These are phyloP conservation scores for Penicillium expansum DNA, from an alignment of 2,329 filamentous ascomycete species.

Conservation along the genomic window DNA sequence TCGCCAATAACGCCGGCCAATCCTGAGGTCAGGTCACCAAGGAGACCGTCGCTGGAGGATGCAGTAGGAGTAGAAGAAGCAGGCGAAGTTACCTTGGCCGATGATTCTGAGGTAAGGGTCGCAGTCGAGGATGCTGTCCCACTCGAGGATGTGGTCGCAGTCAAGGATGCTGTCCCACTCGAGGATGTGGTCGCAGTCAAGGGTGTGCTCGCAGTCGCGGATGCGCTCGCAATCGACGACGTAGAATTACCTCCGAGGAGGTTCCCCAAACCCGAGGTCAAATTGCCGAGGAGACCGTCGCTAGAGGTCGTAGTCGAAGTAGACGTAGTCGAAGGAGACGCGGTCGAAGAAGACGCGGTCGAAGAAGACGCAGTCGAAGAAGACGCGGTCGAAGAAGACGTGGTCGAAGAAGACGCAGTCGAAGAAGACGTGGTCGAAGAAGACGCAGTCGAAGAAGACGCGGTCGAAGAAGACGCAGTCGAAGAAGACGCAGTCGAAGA, in stretches of 20 bases:
- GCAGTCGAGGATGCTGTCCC: neutral
- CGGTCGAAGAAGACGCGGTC: neutral
- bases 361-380: too few species aligned
- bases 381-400: too few species aligned
- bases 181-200: neutral
- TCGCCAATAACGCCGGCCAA: neutral
- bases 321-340: neutral
- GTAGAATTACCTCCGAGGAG: neutral
- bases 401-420: too few species aligned
- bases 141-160: neutral
- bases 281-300: neutral
- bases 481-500: neutral
- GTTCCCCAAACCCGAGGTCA: neutral
- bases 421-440: too few species aligned
- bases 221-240: too few species aligned
- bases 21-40: conserved; percentile 8
- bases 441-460: too few species aligned
- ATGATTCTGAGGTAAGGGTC: neutral
- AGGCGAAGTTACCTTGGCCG: neutral
- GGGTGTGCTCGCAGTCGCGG: neutral
- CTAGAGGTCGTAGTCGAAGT: neutral
- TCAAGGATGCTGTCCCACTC: neutral
- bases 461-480: too few species aligned
- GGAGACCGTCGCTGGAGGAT: conserved; percentile 7
- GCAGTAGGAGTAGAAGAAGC: neutral